Evolutionary conservation across 805 yeast genomes (phyloP).

Genomic region (Lachancea sp.): DNA sequence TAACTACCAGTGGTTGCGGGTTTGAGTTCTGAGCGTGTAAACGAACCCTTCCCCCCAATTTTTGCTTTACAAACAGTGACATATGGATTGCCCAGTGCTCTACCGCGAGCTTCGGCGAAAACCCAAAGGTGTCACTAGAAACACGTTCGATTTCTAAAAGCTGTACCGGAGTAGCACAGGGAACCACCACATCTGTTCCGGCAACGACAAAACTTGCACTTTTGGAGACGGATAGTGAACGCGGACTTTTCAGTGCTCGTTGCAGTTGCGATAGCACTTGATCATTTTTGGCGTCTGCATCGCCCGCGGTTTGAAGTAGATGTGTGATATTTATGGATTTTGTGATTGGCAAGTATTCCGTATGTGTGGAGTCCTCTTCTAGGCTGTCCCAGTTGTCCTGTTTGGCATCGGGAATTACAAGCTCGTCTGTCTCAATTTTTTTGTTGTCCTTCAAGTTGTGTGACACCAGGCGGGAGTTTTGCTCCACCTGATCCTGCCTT

Average conservation of each 20-base stretch:
- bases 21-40: slow-evolving; percentile 64
- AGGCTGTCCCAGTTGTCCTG: slow-evolving; percentile 51
- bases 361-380: slow-evolving; percentile 17
- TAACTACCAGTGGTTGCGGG: slow-evolving; percentile 67
- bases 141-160: slow-evolving; percentile 66
- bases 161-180: slow-evolving; percentile 72
- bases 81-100: slow-evolving; percentile 70
- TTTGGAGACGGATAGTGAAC: slow-evolving; percentile 12
- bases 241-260: slow-evolving; percentile 19
- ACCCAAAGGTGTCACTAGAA: slow-evolving; percentile 46
- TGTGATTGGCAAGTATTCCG: slow-evolving; percentile 28
- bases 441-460: slow-evolving; percentile 50
- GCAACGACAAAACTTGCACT: slow-evolving; percentile 9
- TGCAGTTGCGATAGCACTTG: slow-evolving; percentile 19
- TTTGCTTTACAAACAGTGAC: slow-evolving; percentile 49
- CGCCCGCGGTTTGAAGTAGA: slow-evolving; percentile 26
- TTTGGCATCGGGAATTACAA: slow-evolving; percentile 49
- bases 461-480: slow-evolving; percentile 61
- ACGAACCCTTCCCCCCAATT: slow-evolving; percentile 66
- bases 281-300: slow-evolving; percentile 11
- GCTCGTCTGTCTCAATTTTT: slow-evolving; percentile 55
- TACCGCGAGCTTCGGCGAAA: slow-evolving; percentile 39
- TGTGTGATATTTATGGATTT: slow-evolving; percentile 34
- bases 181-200: slow-evolving; percentile 33
- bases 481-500: slow-evolving; percentile 52